Evolutionary conservation across 148 eudicot species (phyloP), one percentile per base, ranked within the genome.

Genomic region (Persicaria tinctoria): DNA sequence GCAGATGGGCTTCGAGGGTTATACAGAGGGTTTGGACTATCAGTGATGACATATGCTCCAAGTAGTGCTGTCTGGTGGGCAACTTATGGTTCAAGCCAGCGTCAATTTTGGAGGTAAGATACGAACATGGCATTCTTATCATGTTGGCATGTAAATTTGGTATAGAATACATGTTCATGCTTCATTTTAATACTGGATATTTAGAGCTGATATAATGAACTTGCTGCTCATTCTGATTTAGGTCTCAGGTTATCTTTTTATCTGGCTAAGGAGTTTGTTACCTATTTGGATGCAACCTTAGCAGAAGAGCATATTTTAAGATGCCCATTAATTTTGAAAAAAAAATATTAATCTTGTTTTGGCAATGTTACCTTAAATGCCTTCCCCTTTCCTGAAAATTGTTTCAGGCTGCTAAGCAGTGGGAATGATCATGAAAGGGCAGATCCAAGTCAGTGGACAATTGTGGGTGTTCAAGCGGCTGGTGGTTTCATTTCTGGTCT

Each of bases 61-160:
- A 85, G 94, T 44, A 93, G 98, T 84, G 98, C 98, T 81, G 97
- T 91, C 46, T 93, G 98, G 98, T 93, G 98, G 98, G 97, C 97
- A 51, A 93, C 89, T 72, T 93, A 93, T 74, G 98, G 98, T 81
- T 91, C 98, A 80, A 95, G 98, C 79, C 98, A 95, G 80, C 96
- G 97, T 45, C 78, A 90, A 53, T 85, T 95, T 72, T 95, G 96
- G 96, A 90, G 93, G 96, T 95, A 81, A 59, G 72, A 32, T 11
- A 2, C 5, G 0, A 57, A n/a, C 8, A 10, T 57, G 63, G 2
- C 63, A 56, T 56, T 56, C 20, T 17, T n/a, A 7, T 56, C 7
- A 16, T 56, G 17, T 50, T 50, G 53, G 53, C 53, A 50, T 50
- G 41, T 32, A 32, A 32, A 32, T 32, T 32, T 32, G 41, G 41